Conservation (phyloP, 495 filamentous ascomycete species). For the Chlorociboria aeruginascens region DNA sequence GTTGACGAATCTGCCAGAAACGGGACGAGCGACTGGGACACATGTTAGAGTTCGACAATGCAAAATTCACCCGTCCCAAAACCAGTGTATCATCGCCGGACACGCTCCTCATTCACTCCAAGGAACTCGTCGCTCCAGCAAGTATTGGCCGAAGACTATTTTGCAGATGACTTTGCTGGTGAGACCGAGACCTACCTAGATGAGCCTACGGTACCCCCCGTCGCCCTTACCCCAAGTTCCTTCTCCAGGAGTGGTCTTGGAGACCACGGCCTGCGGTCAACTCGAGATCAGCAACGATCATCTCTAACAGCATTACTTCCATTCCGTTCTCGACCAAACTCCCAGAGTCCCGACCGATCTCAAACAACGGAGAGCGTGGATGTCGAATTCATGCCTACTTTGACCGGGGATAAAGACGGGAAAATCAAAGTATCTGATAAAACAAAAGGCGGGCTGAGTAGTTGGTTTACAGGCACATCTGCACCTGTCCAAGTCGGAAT, state of each 20-base stretch:
- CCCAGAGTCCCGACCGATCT: constrained; percentile 3
- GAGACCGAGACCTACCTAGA: neutral
- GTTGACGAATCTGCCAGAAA: too few species aligned
- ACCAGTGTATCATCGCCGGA: neutral
- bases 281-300: constrained; percentile 2
- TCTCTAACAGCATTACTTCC: constrained; percentile 14
- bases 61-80: too few species aligned
- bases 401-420: constrained; percentile 17
- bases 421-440: constrained; percentile 20
- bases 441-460: constrained; percentile 31
- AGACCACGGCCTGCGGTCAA: neutral
- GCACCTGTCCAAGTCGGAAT: constrained; percentile 33
- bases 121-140: constrained; percentile 13
- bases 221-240: neutral
- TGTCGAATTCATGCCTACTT: constrained; percentile 22
- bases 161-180: neutral
- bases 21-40: too few species aligned
- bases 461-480: constrained; percentile 42
- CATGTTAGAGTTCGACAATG: too few species aligned
- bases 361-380: constrained; percentile 3
- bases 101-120: neutral
- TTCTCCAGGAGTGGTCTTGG: neutral
- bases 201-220: neutral
- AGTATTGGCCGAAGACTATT: constrained; percentile 18
- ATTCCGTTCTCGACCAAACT: constrained; percentile 4